Conservation (phyloP, 2,329 filamentous ascomycete genomes). For the Graphium sp. region DNA sequence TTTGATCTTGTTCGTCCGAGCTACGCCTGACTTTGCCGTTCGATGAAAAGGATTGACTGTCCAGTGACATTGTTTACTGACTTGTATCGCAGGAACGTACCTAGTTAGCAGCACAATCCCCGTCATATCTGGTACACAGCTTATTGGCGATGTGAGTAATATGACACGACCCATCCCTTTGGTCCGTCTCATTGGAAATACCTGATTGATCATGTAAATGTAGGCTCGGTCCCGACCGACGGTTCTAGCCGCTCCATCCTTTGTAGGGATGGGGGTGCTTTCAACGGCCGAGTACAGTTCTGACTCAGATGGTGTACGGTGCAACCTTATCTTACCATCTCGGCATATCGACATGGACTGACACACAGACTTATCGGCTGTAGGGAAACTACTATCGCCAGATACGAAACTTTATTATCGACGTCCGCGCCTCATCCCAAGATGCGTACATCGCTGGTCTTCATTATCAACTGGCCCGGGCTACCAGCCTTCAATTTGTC, state of each 20-base stretch:
- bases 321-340: constrained; percentile 5
- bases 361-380: too few species aligned
- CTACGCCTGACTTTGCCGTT: constrained; percentile 1
- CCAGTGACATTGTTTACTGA: too few species aligned
- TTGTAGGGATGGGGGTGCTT: constrained; percentile 6
- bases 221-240: constrained; percentile 5
- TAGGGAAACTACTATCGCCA: constrained; percentile 7
- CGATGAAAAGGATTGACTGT: too few species aligned
- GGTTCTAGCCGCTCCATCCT: constrained; percentile 2
- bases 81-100: constrained; percentile 34
- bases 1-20: too few species aligned
- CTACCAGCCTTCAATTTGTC: constrained; percentile 9
- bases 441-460: constrained; percentile 3
- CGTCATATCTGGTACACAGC: constrained; percentile 64
- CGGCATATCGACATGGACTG: constrained; percentile 7
- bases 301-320: constrained; percentile 2
- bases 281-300: constrained; percentile 7
- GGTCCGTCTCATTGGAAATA: too few species aligned
- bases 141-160: constrained; percentile 68
- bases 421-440: constrained; percentile 2
- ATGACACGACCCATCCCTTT: too few species aligned
- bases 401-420: constrained; percentile 7
- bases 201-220: too few species aligned
- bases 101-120: constrained; percentile 53
- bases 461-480: constrained; percentile 11